These are phyloP conservation scores for Metarhizium brunneum DNA, from an alignment of 2,329 filamentous ascomycete genomes.

Conservation along the genomic window DNA sequence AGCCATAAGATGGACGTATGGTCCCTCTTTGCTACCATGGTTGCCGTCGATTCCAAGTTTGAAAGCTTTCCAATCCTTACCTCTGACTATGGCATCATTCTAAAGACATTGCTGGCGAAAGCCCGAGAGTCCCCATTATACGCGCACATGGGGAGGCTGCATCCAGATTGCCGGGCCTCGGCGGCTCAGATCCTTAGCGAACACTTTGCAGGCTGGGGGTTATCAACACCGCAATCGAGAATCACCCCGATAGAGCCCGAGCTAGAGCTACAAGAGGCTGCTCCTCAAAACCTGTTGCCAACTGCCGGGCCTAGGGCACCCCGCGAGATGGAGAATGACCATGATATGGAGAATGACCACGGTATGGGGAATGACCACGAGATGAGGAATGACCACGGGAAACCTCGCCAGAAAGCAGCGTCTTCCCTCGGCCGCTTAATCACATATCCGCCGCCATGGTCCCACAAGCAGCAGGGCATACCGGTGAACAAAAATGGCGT, in stretches of 20 bases:
- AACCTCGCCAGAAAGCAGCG: too few species aligned
- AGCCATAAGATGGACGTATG: conserved; percentile 1
- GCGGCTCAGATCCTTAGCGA: conserved; percentile 1
- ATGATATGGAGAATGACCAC: too few species aligned
- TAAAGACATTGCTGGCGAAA: not conserved
- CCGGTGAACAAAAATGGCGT: too few species aligned
- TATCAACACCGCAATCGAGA: not conserved
- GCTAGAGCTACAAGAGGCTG: too few species aligned
- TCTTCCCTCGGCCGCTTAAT: too few species aligned
- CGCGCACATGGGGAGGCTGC: not conserved
- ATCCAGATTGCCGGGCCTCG: conserved; percentile 1
- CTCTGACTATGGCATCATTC: not conserved
- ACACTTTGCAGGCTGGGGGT: not conserved
- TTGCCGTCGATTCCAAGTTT: not conserved
- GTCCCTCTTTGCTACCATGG: not conserved
- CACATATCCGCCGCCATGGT: too few species aligned
- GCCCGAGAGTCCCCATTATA: not conserved
- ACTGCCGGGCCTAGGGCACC: too few species aligned
- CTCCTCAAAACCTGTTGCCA: too few species aligned
- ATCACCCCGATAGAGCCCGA: not conserved
- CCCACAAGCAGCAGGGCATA: too few species aligned
- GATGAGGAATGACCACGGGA: too few species aligned
- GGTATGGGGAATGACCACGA: too few species aligned
- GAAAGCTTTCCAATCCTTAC: not conserved
- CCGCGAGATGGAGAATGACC: too few species aligned